Evolutionary conservation across 371 early-diverging fungal genomes (phyloP), one percentile per base, ranked within the genome.

Genomic region (Basidiobolus heterosporus): DNA sequence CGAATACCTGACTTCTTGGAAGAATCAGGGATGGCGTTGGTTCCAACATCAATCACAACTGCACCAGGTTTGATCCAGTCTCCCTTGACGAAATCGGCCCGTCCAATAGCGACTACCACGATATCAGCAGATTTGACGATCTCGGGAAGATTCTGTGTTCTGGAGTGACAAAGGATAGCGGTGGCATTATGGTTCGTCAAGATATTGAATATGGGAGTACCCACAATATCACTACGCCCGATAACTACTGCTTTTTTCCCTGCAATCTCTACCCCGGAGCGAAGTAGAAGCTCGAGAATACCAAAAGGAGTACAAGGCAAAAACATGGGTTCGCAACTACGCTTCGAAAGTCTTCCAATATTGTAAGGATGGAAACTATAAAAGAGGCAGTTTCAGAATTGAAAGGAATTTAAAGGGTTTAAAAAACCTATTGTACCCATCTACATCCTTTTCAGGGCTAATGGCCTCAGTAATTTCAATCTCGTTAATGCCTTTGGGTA

Each of bases 301-400:
- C 93, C 97, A 53, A 80, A 82, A 2, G 97, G 95, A 5, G 97
- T 96, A 62, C 97, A 96, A 11, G 97, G 82, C 20, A 78, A 61
- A 65, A 93, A 94, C 45, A 75, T 59, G 22, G 92, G 90, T 49
- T 70, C 60, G 8, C 68, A 67, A 9, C 72, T 68, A 42, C 77
- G 73, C 64, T 91, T 91, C 42, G 82, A 74, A 57, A 96, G 74
- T 30, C 76, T 69, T 18, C 97, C 97, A 53, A 90, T 85, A 68
- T 96, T 91, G 45, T 70, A 54, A 11, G 86, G 74, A 59, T 91
- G 90, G 65, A 93, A 87, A 21, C 82, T 80, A 48, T 16, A 13
- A 24, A 21, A 7, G 19, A 37, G 2, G 9, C 9, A 36, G 7
- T 5, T 18, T 30, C 20, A 46, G 40, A 11, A n/a, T 24, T 18